These are phyloP conservation scores for Penicillium sp. DNA, from an alignment of 2,329 filamentous ascomycete species.

Conservation along the genomic window DNA sequence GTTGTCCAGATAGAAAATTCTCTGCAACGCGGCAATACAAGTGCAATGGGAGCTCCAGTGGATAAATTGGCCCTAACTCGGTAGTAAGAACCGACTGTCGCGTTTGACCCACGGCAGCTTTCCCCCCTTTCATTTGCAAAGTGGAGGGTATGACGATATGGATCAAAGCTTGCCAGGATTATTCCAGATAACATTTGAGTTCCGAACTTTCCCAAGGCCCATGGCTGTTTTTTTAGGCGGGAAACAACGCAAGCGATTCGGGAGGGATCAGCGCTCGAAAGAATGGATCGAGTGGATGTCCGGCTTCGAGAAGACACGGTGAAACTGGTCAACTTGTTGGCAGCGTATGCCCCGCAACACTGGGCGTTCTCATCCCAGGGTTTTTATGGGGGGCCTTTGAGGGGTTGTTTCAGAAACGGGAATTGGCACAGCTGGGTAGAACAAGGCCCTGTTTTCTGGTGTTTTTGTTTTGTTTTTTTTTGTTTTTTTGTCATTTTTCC, in stretches of 20 bases:
- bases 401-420: background rate
- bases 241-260: background rate
- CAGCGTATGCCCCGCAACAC: background rate
- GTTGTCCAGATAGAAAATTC: background rate
- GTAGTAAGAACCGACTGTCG: constrained; percentile 12
- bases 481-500: background rate
- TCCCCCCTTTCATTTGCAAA: constrained; percentile 14
- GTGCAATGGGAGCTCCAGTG: background rate
- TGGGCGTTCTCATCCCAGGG: background rate
- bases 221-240: background rate
- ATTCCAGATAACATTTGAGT: background rate
- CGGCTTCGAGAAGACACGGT: constrained; percentile 12
- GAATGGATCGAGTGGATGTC: constrained; percentile 15
- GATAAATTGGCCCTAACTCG: constrained; percentile 2
- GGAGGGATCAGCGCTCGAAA: constrained; percentile 3
- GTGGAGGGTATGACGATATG: constrained; percentile 19
- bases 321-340: background rate
- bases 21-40: background rate
- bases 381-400: background rate
- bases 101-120: constrained; percentile 11
- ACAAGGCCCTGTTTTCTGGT: background rate
- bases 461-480: background rate
- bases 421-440: background rate
- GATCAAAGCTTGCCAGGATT: constrained; percentile 10
- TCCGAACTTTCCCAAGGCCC: background rate